Base-by-base conservation (phyloP, 2,329 filamentous ascomycete genomes). In the Biscogniauxia mediterranea region DNA sequence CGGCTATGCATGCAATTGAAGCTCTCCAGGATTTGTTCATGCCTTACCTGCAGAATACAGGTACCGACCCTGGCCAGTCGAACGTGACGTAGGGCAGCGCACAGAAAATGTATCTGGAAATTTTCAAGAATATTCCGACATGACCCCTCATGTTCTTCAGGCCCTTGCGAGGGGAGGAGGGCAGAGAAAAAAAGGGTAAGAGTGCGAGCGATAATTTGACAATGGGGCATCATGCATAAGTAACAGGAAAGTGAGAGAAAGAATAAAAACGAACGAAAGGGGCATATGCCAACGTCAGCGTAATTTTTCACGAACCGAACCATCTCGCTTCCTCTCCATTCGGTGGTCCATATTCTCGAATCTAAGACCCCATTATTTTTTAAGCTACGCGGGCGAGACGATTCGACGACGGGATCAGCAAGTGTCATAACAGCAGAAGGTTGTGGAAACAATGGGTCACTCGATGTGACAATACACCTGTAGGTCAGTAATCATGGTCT, bases 21-120 rank as follows among this genome's bases (percentile, higher is more conserved):
- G 64, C 58, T 62, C 61, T 25, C 55, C 55, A 19, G 55, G 42
- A 25, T 56, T 26, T 59, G 28, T 67, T 65, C 66, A 68, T 66
- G 65, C 67, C 65, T 69, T 67, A 66, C 62, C 66, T 71, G 65
- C 66, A 68, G 62, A 63, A 61, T 58, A 63, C 64, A 62, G 63
- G 57, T 63, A 59, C 57, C 42, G 59, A 32, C 56, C 56, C 64
- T n/a, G 38, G 4, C 55, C 57, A 59, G 60, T 61, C 55, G 58
- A 52, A 57, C 50, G 64, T 71, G 66, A 69, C 66, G 67, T 71
- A 69, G 61, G 59, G 61, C 67, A 61, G 60, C 69, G 68, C 68
- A 71, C 69, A 69, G 69, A 66, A 65, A 57, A 42, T 32, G 54
- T 55, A 19, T 32, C 25, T 20, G 20, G 55, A 54, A 68, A 63